Conservation (phyloP, 2,329 filamentous ascomycete genomes). For the Neocucurbitaria cava region DNA sequence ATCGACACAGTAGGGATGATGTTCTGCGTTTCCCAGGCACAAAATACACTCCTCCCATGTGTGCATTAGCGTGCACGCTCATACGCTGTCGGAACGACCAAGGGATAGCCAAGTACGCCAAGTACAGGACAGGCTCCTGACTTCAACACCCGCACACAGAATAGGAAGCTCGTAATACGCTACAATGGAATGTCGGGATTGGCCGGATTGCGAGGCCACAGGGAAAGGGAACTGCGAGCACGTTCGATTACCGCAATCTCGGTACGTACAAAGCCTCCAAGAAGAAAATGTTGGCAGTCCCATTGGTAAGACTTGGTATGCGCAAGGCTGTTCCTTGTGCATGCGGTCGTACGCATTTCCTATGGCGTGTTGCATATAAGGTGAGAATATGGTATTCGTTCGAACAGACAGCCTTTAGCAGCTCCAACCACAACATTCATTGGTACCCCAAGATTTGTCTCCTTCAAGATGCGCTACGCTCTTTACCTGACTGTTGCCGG, state of each 20-base stretch:
- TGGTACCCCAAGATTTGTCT: background rate
- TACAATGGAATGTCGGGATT: background rate
- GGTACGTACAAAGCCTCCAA: background rate
- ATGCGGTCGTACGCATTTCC: background rate
- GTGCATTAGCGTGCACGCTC: background rate
- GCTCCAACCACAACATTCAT: background rate
- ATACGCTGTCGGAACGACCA: background rate
- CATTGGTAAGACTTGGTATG: background rate
- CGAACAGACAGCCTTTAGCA: background rate
- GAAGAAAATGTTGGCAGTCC: background rate
- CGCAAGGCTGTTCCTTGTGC: background rate
- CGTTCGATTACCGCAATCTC: background rate
- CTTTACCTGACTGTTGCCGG: constrained; percentile 10
- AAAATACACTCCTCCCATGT: background rate
- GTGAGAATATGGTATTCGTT: background rate
- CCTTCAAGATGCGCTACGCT: constrained; percentile 14
- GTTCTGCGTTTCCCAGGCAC: background rate
- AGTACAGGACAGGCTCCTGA: background rate
- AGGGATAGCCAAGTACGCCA: background rate
- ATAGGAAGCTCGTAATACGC: background rate
- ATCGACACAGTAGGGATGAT: background rate
- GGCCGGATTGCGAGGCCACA: background rate
- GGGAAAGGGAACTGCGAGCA: background rate
- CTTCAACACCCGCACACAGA: background rate
- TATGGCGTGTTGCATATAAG: background rate